Percentiles rank a stretch among this genome's conserved stretches.
These are phyloP conservation scores for Spergularia marina DNA, from an alignment of 148 eudicot species.

Conservation along the genomic window DNA sequence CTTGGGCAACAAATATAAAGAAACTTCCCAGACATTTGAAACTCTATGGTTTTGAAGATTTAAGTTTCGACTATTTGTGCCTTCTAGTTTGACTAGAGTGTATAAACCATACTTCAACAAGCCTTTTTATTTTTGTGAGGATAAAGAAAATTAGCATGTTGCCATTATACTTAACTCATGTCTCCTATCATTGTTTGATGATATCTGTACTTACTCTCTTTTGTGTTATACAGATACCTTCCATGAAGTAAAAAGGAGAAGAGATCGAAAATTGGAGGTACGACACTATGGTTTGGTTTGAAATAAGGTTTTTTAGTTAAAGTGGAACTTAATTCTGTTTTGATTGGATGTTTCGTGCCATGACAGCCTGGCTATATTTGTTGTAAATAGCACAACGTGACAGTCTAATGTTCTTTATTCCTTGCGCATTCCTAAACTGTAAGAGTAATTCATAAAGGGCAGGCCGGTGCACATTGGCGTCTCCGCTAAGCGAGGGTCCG, in stretches of 20 bases:
- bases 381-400: too few species aligned
- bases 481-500: too few species aligned
- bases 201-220: background rate
- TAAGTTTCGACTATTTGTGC: background rate
- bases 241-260: constrained; percentile 71
- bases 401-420: too few species aligned
- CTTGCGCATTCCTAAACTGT: too few species aligned
- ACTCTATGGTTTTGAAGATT: background rate
- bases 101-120: background rate
- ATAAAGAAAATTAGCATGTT: background rate
- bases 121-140: background rate
- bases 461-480: too few species aligned
- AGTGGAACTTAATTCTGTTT: background rate
- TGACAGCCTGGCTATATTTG: background rate
- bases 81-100: background rate
- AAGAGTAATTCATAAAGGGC: too few species aligned
- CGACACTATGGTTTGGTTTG: background rate
- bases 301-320: background rate
- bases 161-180: background rate
- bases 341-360: background rate
- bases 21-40: background rate
- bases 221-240: constrained; percentile 36
- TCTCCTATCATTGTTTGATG: background rate
- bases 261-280: constrained; percentile 57
- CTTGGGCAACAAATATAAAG: background rate